These are phyloP conservation scores for Rutstroemia sydowiana DNA, from an alignment of 2,329 filamentous ascomycete genomes.

Conservation along the genomic window DNA sequence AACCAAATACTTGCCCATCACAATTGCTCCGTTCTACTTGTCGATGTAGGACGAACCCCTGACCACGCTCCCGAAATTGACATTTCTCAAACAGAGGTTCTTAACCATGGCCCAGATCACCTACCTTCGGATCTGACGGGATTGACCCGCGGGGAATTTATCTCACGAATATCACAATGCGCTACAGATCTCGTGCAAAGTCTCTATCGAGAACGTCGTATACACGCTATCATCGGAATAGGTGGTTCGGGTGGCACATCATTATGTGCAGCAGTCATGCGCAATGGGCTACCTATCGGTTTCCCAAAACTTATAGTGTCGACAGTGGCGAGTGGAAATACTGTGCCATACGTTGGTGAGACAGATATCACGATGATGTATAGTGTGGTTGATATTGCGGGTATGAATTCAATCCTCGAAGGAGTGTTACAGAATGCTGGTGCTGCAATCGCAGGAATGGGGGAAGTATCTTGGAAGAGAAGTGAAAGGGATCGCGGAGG, in stretches of 20 bases:
- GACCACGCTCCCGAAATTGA: slow-evolving; percentile 39
- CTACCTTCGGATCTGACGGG: slow-evolving; percentile 29
- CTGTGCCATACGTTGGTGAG: slow-evolving; percentile 56
- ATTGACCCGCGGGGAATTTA: slow-evolving; percentile 46
- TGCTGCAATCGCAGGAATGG: slow-evolving; percentile 43
- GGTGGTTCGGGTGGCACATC: slow-evolving; percentile 59
- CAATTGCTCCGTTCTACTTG: slow-evolving; percentile 35
- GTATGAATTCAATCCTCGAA: slow-evolving; percentile 51
- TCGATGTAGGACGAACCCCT: slow-evolving; percentile 47
- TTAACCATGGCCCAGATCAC: slow-evolving; percentile 29
- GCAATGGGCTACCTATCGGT: slow-evolving; percentile 51
- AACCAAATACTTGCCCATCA: slow-evolving; percentile 32
- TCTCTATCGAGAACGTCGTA: slow-evolving; percentile 31
- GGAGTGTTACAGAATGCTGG: slow-evolving; percentile 56
- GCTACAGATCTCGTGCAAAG: slow-evolving; percentile 37
- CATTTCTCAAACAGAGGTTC: slow-evolving; percentile 37
- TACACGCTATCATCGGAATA: slow-evolving; percentile 51
- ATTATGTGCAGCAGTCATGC: slow-evolving; percentile 54
- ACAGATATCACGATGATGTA: slow-evolving; percentile 65
- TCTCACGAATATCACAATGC: slow-evolving; percentile 46
- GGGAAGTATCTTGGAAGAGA: slow-evolving; percentile 45
- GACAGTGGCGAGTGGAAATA: slow-evolving; percentile 62
- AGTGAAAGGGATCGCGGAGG: not conserved
- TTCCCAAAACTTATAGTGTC: slow-evolving; percentile 65
- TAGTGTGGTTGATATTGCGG: slow-evolving; percentile 63